These are phyloP conservation scores for Orbilia ellipsospora DNA, from an alignment of 2,329 filamentous ascomycete species.

Conservation along the genomic window DNA sequence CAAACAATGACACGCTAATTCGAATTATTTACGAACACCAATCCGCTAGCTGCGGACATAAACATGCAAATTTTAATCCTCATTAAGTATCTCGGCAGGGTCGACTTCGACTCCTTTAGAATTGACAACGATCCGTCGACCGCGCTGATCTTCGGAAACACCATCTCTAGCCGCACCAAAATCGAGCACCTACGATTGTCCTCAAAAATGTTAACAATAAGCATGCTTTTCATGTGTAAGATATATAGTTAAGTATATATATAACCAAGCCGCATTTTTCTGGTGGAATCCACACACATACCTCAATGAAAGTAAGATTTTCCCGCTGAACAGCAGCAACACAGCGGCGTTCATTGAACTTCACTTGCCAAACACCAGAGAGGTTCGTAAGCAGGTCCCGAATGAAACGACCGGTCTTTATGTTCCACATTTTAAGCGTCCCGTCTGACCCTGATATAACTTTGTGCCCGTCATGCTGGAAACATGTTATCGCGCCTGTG, in stretches of 20 bases:
- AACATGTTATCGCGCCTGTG: conserved; percentile 97
- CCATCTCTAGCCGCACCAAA: conserved; percentile 95
- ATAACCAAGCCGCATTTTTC: neutral
- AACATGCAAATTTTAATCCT: conserved; percentile 20
- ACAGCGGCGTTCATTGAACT: conserved; percentile 93
- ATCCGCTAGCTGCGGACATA: too few species aligned
- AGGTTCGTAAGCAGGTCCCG: conserved; percentile 92
- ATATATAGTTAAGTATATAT: neutral
- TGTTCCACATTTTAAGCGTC: conserved; percentile 98
- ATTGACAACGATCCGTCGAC: conserved; percentile 78
- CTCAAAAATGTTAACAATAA: too few species aligned
- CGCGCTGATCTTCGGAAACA: conserved; percentile 78
- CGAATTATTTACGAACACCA: conserved; percentile 1
- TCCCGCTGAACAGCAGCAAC: conserved; percentile 96
- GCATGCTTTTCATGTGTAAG: too few species aligned
- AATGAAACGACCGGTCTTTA: conserved; percentile 88
- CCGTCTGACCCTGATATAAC: conserved; percentile 96
- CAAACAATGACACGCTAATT: conserved; percentile 17
- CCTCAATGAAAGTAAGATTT: conserved; percentile 93
- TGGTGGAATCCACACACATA: conserved; percentile 65
- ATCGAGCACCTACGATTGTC: conserved; percentile 80
- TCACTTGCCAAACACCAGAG: conserved; percentile 98
- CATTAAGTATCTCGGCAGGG: conserved; percentile 46
- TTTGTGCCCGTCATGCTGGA: conserved; percentile 96
- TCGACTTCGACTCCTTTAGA: conserved; percentile 57